Base-by-base conservation (phyloP, 306 rosid species). In the Casuarina glauca region DNA sequence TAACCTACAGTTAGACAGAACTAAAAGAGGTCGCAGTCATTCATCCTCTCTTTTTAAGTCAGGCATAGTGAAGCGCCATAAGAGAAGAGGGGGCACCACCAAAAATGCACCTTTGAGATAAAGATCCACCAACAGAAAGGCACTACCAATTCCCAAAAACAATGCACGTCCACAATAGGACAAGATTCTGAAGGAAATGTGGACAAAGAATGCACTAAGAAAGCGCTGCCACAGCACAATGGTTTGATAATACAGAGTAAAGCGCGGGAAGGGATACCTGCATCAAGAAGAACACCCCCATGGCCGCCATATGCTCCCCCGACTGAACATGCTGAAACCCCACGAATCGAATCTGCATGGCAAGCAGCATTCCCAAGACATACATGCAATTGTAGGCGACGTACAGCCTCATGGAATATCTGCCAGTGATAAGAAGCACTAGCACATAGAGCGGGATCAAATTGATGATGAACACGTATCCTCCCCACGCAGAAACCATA, bases 401-500 rank as follows among this genome's bases (percentile, higher is more conserved):
- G 75, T 96, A 96, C 45, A 96, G 64, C 75, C 98, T 91, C 98
- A 91, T 73, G 2, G 99, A 96, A 72, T 93, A 96, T 70, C 99
- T 83, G 38, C 99, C 98, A 0, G 93, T 93, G 66, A 96, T 79
- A 83, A 96, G 84, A 76, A 96, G 86, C 78, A 90, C 98, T 83
- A 96, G 52, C 74, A 96, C 98, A 72, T 95, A 95, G 45, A 95
- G 92, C 3, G 97, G 97, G 48, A 95, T 84, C 86, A 92, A 76
- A 77, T 95, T 95, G 62, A 92, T 95, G 0, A 92, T 92, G 44
- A 96, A 96, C 13, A 96, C 97, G 46, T 96, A 96, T 72, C 99
- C 99, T 72, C 99, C 99, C 99, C 99, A 96, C 2, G 99, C 99
- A 0, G 99, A 96, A 76, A 96, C 99, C 99, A 96, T 96, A 58